Evolutionary conservation across 495 filamentous ascomycete genomes (phyloP).

Genomic region (Rusavskia elegans): DNA sequence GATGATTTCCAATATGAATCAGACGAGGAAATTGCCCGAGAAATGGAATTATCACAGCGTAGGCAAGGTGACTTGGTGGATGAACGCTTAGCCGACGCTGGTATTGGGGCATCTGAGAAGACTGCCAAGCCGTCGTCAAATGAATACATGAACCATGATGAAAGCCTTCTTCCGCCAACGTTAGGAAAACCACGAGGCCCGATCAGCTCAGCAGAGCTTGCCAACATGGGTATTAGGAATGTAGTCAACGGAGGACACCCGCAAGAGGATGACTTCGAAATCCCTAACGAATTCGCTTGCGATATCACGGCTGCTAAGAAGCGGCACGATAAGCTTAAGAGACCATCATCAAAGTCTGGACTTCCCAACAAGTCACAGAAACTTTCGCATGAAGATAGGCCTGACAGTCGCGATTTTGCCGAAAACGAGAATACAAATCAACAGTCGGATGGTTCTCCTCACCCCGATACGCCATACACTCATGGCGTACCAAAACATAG

Average conservation of each 20-base stretch:
- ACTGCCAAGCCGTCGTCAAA: conserved; percentile 11
- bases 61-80: conserved; percentile 12
- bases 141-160: background rate
- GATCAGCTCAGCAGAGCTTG: conserved; percentile 7
- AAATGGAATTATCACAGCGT: conserved; percentile 12
- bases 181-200: background rate
- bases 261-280: conserved; percentile 16
- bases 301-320: conserved; percentile 6
- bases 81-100: conserved; percentile 10
- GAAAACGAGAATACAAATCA: conserved; percentile 1
- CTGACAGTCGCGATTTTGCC: background rate
- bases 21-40: conserved; percentile 30
- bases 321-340: background rate
- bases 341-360: background rate
- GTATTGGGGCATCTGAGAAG: conserved; percentile 4
- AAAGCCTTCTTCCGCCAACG: background rate
- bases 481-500: background rate
- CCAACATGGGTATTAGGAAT: conserved; percentile 13
- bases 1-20: conserved; percentile 32
- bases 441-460: background rate
- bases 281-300: conserved; percentile 12
- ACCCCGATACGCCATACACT: background rate
- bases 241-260: conserved; percentile 4
- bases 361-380: conserved; percentile 18
- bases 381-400: conserved; percentile 6